Conservation (phyloP, 2,329 filamentous ascomycete genomes). For the Trichoderma sp. region DNA sequence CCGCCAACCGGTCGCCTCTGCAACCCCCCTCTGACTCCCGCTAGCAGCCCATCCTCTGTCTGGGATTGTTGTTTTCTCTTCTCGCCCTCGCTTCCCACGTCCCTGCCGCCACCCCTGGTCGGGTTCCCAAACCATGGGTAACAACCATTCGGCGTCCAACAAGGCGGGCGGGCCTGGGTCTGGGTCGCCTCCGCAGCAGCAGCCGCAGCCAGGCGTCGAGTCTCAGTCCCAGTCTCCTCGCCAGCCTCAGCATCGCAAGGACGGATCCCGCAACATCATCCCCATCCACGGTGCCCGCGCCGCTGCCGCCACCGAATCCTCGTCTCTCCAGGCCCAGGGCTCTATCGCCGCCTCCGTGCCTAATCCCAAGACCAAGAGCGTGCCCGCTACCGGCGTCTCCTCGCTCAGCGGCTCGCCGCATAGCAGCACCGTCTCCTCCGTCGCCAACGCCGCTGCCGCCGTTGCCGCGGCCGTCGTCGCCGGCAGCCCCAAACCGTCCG, state of each 20-base stretch:
- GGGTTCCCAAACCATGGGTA: conserved; percentile 33
- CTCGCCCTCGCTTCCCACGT: conserved; percentile 7
- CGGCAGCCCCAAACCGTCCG: conserved; percentile 27
- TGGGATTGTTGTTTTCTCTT: conserved; percentile 10
- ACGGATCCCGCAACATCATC: conserved; percentile 46
- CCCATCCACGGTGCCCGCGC: conserved; percentile 54
- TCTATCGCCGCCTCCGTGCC: conserved; percentile 49
- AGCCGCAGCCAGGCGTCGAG: conserved; percentile 25
- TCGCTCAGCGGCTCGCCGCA: conserved; percentile 49
- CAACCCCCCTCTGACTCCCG: conserved; percentile 12
- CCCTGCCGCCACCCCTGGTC: conserved; percentile 13
- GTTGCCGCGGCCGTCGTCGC: conserved; percentile 18
- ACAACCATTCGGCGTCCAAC: conserved; percentile 39
- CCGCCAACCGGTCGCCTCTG: conserved; percentile 14
- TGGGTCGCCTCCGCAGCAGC: conserved; percentile 23
- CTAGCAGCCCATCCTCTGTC: conserved; percentile 9
- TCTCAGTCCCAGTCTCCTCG: conserved; percentile 24
- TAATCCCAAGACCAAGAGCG: conserved; percentile 44
- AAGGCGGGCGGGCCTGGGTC: conserved; percentile 36
- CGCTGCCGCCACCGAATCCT: conserved; percentile 60
- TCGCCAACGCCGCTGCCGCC: conserved; percentile 27
- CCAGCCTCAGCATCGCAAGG: conserved; percentile 35
- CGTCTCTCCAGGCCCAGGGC: conserved; percentile 58
- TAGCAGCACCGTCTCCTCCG: conserved; percentile 35
- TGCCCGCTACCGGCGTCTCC: conserved; percentile 48